A percentile compares a stretch with the other conserved stretches of the same genome.
Conservation (phyloP, 345 rosid species). For the Camelina neglecta region DNA sequence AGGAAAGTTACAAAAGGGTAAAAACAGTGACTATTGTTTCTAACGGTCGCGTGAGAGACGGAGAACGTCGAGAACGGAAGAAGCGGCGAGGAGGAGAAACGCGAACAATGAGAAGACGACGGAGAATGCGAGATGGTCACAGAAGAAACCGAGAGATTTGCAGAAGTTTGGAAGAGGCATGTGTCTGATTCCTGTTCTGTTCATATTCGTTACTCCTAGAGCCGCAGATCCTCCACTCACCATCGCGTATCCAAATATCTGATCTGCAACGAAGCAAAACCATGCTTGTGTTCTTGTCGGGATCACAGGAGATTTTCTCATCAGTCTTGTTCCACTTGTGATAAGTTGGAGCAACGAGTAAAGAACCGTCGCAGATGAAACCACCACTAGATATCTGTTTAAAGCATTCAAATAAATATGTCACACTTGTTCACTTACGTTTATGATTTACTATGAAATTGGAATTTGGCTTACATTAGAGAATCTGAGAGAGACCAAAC, state of each 20-base stretch:
- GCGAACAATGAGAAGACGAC: constrained; percentile 68
- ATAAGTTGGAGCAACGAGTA: constrained; percentile 67
- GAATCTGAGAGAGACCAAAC: constrained; percentile 83
- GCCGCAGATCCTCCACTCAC: constrained; percentile 85
- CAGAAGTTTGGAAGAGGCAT: constrained; percentile 82
- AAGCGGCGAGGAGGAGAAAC: constrained; percentile 62
- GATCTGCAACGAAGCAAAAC: constrained; percentile 73
- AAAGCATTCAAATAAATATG: background rate
- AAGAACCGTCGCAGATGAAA: constrained; percentile 59
- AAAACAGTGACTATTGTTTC: background rate
- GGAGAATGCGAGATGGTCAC: constrained; percentile 71
- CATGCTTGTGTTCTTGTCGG: constrained; percentile 75
- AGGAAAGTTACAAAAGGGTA: background rate
- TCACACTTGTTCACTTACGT: too few relatives aligned
- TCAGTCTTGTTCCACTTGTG: constrained; percentile 53
- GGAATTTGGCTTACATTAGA: constrained; percentile 59
- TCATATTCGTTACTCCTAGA: constrained; percentile 78
- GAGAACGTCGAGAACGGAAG: constrained; percentile 62
- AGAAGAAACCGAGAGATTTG: constrained; percentile 68
- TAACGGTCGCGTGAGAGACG: constrained; percentile 54
- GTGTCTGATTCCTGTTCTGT: constrained; percentile 76
- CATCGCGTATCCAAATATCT: constrained; percentile 73
- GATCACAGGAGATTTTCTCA: constrained; percentile 54
- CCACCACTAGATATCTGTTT: constrained; percentile 71
- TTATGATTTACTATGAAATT: background rate